These are phyloP conservation scores for Malus asiatica DNA, from an alignment of 306 rosid genomes.

Conservation along the genomic window DNA sequence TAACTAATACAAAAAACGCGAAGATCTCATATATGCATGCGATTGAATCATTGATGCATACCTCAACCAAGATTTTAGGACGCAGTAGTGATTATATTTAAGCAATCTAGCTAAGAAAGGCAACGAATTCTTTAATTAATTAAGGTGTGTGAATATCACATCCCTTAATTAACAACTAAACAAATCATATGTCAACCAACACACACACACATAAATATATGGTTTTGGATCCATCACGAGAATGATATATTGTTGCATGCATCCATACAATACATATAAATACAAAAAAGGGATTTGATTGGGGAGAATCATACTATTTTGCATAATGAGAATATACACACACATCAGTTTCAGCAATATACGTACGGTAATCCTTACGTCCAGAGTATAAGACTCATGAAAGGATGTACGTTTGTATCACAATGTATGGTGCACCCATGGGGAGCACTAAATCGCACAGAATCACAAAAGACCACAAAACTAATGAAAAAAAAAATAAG, in stretches of 20 bases:
- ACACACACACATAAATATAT: not conserved
- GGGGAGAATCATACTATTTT: not conserved
- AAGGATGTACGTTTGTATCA: conserved; percentile 8
- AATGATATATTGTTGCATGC: conserved; percentile 13
- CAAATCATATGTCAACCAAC: not conserved
- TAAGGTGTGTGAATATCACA: too few species aligned
- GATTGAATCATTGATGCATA: not conserved
- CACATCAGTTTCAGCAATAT: not conserved
- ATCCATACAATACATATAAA: not conserved
- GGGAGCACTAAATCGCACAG: conserved; percentile 61
- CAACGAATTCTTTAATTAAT: not conserved
- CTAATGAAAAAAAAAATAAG: conserved; percentile 9
- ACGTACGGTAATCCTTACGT: not conserved
- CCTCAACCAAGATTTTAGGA: not conserved
- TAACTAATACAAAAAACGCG: not conserved
- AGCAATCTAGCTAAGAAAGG: conserved; percentile 7
- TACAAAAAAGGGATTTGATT: not conserved
- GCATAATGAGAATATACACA: not conserved
- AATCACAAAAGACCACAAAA: conserved; percentile 47
- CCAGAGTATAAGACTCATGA: conserved; percentile 3
- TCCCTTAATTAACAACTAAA: not conserved
- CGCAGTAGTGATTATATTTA: not conserved
- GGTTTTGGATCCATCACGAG: conserved; percentile 15
- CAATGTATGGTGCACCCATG: conserved; percentile 32
- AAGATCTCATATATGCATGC: not conserved